These are phyloP conservation scores for Poterioochromonas sp. DNA, from an alignment of 352 stramenopile genomes.

Conservation along the genomic window DNA sequence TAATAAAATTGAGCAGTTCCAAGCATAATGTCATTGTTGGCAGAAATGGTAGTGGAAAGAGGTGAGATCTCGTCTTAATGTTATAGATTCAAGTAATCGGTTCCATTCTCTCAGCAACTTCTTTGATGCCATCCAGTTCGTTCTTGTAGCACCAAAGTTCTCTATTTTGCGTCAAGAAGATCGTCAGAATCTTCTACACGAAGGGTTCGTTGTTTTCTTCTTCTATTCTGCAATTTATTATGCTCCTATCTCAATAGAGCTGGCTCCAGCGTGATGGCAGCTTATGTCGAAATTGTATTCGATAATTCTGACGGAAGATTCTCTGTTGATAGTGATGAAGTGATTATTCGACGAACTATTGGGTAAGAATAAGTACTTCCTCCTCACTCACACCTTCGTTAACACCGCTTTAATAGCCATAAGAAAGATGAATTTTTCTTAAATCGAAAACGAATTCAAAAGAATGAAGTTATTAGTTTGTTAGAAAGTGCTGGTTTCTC, in stretches of 20 bases:
- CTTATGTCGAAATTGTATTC: slow-evolving; percentile 98
- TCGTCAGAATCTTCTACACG: slow-evolving; percentile 84
- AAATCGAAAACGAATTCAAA: slow-evolving; percentile 93
- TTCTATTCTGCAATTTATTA: neutral
- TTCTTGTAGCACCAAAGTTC: slow-evolving; percentile 80
- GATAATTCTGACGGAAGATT: slow-evolving; percentile 85
- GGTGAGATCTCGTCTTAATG: neutral
- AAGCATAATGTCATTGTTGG: slow-evolving; percentile 93
- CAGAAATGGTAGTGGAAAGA: slow-evolving; percentile 77
- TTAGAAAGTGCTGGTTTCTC: slow-evolving; percentile 98
- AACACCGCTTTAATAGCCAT: slow-evolving; percentile 44
- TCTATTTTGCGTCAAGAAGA: slow-evolving; percentile 79
- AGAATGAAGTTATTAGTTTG: slow-evolving; percentile 93
- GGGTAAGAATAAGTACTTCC: slow-evolving; percentile 46
- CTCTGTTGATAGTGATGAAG: slow-evolving; percentile 72
- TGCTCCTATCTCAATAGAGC: slow-evolving; percentile 43
- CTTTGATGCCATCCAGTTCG: slow-evolving; percentile 99
- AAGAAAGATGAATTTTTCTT: slow-evolving; percentile 99
- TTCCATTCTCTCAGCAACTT: slow-evolving; percentile 68
- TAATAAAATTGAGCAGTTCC: slow-evolving; percentile 35
- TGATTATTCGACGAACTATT: slow-evolving; percentile 93
- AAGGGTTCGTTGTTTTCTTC: slow-evolving; percentile 51
- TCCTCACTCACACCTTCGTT: neutral
- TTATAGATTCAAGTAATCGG: neutral
- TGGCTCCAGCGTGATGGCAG: slow-evolving; percentile 85